phyloP scores from a whole-genome alignment of 2,329 filamentous ascomycete species.

The Periconia digitata region DNA sequence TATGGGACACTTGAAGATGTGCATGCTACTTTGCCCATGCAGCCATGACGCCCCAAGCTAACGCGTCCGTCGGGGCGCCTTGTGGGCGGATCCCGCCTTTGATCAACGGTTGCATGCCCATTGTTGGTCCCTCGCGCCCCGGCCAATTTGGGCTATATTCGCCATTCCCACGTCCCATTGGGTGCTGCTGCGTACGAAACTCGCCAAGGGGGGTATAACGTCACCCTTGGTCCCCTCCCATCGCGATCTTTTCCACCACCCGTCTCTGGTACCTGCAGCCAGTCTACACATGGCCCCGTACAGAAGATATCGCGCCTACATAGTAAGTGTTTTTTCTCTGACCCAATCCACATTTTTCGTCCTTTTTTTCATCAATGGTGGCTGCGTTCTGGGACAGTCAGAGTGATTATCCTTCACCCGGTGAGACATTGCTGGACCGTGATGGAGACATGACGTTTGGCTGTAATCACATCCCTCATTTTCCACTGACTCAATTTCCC shows the following conservation, averaged over 20 bases:
- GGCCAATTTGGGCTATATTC: not conserved
- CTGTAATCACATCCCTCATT: not conserved
- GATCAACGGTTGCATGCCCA: not conserved
- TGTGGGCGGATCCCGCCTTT: not conserved
- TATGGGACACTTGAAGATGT: conserved; percentile 11
- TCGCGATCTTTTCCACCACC: not conserved
- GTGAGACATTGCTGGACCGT: not conserved
- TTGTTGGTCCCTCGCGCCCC: not conserved
- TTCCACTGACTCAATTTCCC: no score
- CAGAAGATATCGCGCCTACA: not conserved
- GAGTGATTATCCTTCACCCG: no score
- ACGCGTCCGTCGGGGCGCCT: conserved; percentile 8
- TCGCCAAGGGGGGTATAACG: not conserved
- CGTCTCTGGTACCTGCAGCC: not conserved
- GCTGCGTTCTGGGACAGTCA: no score
- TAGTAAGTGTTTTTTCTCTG: not conserved
- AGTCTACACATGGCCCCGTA: not conserved
- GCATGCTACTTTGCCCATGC: conserved; percentile 18
- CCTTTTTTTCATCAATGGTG: not conserved
- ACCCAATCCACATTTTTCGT: not conserved
- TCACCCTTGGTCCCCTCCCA: not conserved
- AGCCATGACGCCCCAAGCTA: conserved; percentile 31
- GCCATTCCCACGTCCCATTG: not conserved
- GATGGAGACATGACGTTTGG: not conserved
- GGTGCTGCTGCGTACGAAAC: not conserved